Evolutionary conservation across 768 basidiomycete species (phyloP).

Genomic region (Russula olivacea): DNA sequence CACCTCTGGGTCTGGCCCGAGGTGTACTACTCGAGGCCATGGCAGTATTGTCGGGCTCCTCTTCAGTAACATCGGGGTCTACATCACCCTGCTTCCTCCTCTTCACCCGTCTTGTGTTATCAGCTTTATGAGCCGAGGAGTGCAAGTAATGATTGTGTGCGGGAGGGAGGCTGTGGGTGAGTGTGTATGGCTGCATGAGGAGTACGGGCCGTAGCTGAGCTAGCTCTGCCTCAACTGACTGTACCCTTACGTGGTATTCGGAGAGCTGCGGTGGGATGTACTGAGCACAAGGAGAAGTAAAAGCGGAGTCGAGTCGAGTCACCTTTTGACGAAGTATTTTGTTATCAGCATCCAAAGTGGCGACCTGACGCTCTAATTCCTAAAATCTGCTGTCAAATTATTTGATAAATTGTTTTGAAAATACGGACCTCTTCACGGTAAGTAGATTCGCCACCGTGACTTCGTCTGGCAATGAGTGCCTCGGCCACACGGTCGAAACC

Average conservation of each 20-base stretch:
- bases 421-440: conserved; percentile 43
- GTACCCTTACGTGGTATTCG: conserved; percentile 50
- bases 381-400: conserved; percentile 29
- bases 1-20: conserved; percentile 20
- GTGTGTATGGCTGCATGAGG: conserved; percentile 49
- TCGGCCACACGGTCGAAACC: conserved; percentile 64
- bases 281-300: not conserved
- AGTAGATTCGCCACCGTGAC: conserved; percentile 35
- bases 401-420: not conserved
- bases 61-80: conserved; percentile 25
- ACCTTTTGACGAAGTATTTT: conserved; percentile 57
- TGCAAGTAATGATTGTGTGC: conserved; percentile 25
- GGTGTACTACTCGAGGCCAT: conserved; percentile 31
- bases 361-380: conserved; percentile 51
- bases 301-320: conserved; percentile 3
- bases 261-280: conserved; percentile 40
- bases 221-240: conserved; percentile 58
- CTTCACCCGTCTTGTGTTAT: conserved; percentile 12
- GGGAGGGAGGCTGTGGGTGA: conserved; percentile 28
- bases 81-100: conserved; percentile 31
- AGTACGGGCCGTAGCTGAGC: conserved; percentile 60
- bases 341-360: conserved; percentile 54
- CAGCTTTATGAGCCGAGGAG: conserved; percentile 18
- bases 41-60: conserved; percentile 25
- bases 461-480: conserved; percentile 49